Base-by-base conservation (phyloP, 148 eudicot genomes). In the Simmondsia chinensis region DNA sequence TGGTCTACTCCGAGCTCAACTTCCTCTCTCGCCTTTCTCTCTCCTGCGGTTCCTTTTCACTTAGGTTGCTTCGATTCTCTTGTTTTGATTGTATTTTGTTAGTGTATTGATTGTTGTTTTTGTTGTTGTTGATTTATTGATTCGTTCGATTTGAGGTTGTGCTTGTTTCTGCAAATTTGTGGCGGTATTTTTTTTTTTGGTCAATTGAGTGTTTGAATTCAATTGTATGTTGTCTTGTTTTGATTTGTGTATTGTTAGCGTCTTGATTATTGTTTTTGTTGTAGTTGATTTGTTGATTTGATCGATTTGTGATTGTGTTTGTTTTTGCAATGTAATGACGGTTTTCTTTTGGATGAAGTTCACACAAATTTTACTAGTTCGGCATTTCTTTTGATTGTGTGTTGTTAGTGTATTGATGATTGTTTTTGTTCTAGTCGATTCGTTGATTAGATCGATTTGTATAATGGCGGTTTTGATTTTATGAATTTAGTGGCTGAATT, bases 1-100 rank as follows among this genome's bases (percentile, higher is more conserved):
- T 89, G 13, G 56, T 60, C 46, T 64, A 54, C 14, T 75, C 97
- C 13, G 97, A 89, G 72, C 78, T 81, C 57, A 51, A 55, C 23
- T 89, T 84, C 53, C 84, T 89, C 32, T 53, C 60, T 48, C 81
- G 72, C 21, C 48, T 60, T 16, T 63, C 73, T 29, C 69, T 31
- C 38, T 59, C 66, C 30, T 36, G 53, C 30, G 51, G 61, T 42
- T 51, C 50, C 25, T 47, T 53, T 23, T 45, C 56, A 14, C 30
- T 63, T 57, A 63, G 75, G 76, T 81, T 42, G 1, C 27, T 10
- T 28, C 17, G 18, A 9, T 17, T 54, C 13, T 14, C 14, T 26
- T 16, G 4, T 7, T 34, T 26, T 39, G 9, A 13, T 6, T 24
- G 0, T 9, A 7, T 45, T 47, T 46, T 21, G 8, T 12, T 6